A percentile compares a stretch with the other conserved stretches of the same genome.
phyloP scores from a whole-genome alignment of 1,139 yeast genomes.

The Debaryomyces coudertii region DNA sequence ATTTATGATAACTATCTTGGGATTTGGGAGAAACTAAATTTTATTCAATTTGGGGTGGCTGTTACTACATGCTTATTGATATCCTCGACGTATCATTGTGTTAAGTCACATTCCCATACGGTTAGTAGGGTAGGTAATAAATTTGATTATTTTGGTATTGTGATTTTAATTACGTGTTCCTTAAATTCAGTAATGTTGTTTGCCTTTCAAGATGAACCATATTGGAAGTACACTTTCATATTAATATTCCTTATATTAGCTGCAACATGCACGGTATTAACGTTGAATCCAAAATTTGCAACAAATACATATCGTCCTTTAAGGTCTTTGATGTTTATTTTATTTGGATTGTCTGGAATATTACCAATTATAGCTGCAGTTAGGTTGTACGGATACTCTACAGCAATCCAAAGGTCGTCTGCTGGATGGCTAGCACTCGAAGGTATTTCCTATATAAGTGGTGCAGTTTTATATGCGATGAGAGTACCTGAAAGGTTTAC shows the following conservation, averaged over 20 bases:
- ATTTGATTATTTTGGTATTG: conserved; percentile 86
- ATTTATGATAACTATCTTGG: conserved; percentile 47
- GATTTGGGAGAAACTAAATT: conserved; percentile 42
- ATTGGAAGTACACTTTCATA: conserved; percentile 47
- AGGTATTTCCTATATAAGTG: conserved; percentile 72
- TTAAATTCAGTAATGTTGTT: conserved; percentile 71
- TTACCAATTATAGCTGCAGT: conserved; percentile 67
- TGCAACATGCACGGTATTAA: conserved; percentile 59
- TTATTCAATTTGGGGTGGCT: conserved; percentile 44
- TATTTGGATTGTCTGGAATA: conserved; percentile 79
- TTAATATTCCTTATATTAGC: conserved; percentile 60
- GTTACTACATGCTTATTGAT: conserved; percentile 62
- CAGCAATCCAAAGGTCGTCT: conserved; percentile 55
- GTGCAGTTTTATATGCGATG: conserved; percentile 78
- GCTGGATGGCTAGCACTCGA: conserved; percentile 66
- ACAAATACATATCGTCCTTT: conserved; percentile 72
- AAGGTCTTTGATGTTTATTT: conserved; percentile 76
- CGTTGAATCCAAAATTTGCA: conserved; percentile 68
- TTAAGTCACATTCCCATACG: conserved; percentile 71
- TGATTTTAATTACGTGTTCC: conserved; percentile 73
- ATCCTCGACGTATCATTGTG: conserved; percentile 76
- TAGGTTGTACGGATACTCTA: conserved; percentile 33
- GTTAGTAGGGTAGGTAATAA: conserved; percentile 73
- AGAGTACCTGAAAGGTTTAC: conserved; percentile 74
- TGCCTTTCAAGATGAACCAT: conserved; percentile 59